These are phyloP conservation scores for Hymenoscyphus albidus DNA, from an alignment of 2,329 filamentous ascomycete genomes.

Conservation along the genomic window DNA sequence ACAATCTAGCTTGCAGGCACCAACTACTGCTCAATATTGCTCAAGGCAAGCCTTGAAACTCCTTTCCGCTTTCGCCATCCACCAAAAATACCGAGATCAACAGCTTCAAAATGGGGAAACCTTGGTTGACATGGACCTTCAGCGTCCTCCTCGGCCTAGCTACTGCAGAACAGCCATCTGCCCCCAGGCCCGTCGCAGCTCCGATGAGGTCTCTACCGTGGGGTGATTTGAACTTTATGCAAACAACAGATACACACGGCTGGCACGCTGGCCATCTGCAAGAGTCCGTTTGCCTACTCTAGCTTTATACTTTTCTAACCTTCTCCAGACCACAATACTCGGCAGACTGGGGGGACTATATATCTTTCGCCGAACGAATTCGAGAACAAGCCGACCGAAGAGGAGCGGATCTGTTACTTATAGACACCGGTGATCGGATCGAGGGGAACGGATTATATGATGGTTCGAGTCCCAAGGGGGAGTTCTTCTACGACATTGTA, in stretches of 20 bases:
- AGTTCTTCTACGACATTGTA: conserved; percentile 84
- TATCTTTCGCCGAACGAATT: conserved; percentile 86
- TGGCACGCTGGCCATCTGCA: conserved; percentile 93
- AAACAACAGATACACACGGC: conserved; percentile 93
- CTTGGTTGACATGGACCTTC: conserved; percentile 21
- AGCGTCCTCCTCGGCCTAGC: conserved; percentile 22
- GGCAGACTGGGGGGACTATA: conserved; percentile 96
- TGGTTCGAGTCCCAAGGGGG: conserved; percentile 78
- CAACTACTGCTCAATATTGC: no score
- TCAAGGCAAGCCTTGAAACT: no score
- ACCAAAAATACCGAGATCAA: not conserved
- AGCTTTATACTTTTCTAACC: conserved; percentile 16
- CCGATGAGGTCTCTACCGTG: conserved; percentile 82
- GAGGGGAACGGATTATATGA: conserved; percentile 96
- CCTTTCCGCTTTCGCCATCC: not conserved
- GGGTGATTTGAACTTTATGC: conserved; percentile 96
- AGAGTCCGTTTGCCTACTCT: conserved; percentile 54
- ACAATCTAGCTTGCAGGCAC: no score
- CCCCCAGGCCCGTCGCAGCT: conserved; percentile 71
- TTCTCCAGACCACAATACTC: conserved; percentile 73
- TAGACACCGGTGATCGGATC: conserved; percentile 90
- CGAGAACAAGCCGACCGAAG: conserved; percentile 71
- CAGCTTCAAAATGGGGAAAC: conserved; percentile 18
- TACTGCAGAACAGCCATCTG: conserved; percentile 68
- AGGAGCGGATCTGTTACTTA: conserved; percentile 80